Percentiles rank a stretch among this genome's conserved stretches.
These are phyloP conservation scores for Myxozyma melibiosi DNA, from an alignment of 805 yeast species.

Conservation along the genomic window DNA sequence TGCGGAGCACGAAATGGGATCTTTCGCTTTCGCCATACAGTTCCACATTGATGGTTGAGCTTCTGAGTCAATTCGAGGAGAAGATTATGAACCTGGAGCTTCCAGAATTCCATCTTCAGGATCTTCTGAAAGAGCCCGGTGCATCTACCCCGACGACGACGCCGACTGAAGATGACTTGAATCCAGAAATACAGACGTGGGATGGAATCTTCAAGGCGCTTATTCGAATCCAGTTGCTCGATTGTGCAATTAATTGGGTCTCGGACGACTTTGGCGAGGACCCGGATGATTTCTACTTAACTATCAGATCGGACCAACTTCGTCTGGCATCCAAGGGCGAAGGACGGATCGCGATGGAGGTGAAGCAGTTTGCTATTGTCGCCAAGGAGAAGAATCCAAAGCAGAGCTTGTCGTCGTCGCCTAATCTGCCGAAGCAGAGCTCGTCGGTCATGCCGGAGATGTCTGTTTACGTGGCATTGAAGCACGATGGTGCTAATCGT, in stretches of 20 bases:
- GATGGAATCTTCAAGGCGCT: slow-evolving; percentile 17
- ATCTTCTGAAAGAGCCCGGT: slow-evolving; percentile 4
- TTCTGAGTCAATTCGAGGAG: slow-evolving; percentile 29
- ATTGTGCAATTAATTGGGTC: slow-evolving; percentile 17
- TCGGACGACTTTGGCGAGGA: slow-evolving; percentile 23
- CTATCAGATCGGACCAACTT: slow-evolving; percentile 12
- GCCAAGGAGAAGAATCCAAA: neutral
- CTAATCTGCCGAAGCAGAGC: slow-evolving; percentile 3
- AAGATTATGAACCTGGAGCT: slow-evolving; percentile 20
- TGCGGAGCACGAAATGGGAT: slow-evolving; percentile 4
- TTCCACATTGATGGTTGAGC: slow-evolving; percentile 25
- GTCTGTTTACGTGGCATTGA: slow-evolving; percentile 12
- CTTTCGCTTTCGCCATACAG: slow-evolving; percentile 26
- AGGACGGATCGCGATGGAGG: slow-evolving; percentile 16
- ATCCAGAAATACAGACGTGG: slow-evolving; percentile 7
- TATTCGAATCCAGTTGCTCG: slow-evolving; percentile 16
- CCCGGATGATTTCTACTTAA: slow-evolving; percentile 2
- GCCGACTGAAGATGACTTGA: neutral
- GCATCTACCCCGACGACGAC: neutral
- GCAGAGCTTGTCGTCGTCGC: neutral
- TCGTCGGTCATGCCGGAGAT: slow-evolving; percentile 23
- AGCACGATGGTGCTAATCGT: slow-evolving; percentile 10
- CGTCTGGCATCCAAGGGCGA: slow-evolving; percentile 18
- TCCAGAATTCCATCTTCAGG: slow-evolving; percentile 21
- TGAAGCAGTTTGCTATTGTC: slow-evolving; percentile 13